Conservation (phyloP, 2,329 filamentous ascomycete genomes). For the Talaromyces amestolkiae region DNA sequence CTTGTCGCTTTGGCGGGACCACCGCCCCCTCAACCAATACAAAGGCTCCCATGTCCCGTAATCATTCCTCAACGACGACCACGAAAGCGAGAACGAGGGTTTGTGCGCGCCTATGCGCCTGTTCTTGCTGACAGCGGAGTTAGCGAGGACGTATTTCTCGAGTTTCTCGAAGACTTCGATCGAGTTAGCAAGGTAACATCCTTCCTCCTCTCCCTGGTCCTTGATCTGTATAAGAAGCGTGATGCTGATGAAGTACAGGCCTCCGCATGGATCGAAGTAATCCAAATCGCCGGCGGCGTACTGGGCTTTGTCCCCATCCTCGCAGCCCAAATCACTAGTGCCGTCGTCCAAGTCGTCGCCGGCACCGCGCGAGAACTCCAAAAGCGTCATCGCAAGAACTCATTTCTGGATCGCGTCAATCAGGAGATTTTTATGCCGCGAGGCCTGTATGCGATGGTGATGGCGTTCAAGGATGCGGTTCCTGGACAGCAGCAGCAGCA, state of each 20-base stretch:
- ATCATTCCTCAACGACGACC: constrained; percentile 41
- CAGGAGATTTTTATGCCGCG: constrained; percentile 56
- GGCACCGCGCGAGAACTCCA: constrained; percentile 8
- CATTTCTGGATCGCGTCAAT: constrained; percentile 57
- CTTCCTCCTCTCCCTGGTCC: too few species aligned
- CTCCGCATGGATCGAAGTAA: constrained; percentile 3
- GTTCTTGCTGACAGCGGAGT: constrained; percentile 35
- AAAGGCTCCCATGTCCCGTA: constrained; percentile 30
- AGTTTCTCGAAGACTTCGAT: constrained; percentile 35
- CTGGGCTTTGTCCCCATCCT: neutral
- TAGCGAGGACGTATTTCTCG: constrained; percentile 35
- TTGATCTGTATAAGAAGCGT: too few species aligned
- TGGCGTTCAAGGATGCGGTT: constrained; percentile 47
- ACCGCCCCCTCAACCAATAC: constrained; percentile 15
- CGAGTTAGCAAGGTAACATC: neutral
- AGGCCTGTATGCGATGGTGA: constrained; percentile 55
- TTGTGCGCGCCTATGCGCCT: constrained; percentile 41
- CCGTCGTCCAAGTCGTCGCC: neutral
- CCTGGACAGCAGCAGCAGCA: neutral
- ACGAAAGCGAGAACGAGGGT: constrained; percentile 34
- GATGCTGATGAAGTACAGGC: neutral
- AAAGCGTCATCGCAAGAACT: constrained; percentile 45
- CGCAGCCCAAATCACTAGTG: neutral
- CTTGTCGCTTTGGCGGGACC: neutral
- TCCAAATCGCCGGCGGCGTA: neutral